Evolutionary conservation across 1,284 basidiomycete genomes (phyloP).

Genomic region (Chiua sp.): DNA sequence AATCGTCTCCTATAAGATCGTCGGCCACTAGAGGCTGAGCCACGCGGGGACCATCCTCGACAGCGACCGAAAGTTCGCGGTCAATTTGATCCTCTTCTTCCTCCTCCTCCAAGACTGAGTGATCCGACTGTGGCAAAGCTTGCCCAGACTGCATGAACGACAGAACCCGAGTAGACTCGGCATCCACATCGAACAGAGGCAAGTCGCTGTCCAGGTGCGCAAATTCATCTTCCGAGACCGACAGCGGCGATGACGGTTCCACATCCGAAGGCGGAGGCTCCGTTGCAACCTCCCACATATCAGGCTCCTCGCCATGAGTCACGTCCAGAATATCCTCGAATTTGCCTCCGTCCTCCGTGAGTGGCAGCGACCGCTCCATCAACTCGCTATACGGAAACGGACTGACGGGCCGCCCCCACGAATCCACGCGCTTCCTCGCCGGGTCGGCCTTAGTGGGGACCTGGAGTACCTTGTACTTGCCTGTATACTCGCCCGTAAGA

Average conservation of each 20-base stretch:
- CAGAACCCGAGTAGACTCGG: constrained; percentile 22
- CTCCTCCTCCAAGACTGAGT: constrained; percentile 26
- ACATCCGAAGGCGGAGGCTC: constrained; percentile 29
- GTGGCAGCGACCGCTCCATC: constrained; percentile 33
- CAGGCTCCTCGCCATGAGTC: constrained; percentile 7
- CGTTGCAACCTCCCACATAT: constrained; percentile 29
- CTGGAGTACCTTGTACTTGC: constrained; percentile 55
- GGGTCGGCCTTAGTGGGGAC: constrained; percentile 72
- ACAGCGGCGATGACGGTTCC: constrained; percentile 17
- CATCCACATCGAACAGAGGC: constrained; percentile 19
- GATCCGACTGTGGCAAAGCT: constrained; percentile 7
- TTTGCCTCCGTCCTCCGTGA: constrained; percentile 16
- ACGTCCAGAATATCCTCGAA: not conserved
- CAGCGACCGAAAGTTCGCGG: constrained; percentile 42
- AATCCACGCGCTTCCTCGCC: constrained; percentile 53
- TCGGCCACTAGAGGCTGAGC: not conserved
- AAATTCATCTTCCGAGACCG: constrained; percentile 29
- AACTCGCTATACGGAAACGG: constrained; percentile 55
- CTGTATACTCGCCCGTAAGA: constrained; percentile 66
- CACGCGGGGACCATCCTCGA: constrained; percentile 26
- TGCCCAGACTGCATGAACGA: not conserved
- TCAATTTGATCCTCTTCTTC: constrained; percentile 44
- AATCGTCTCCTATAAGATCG: constrained; percentile 1
- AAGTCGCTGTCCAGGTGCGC: constrained; percentile 21
- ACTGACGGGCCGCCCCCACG: constrained; percentile 73